These are phyloP conservation scores for Phaseolus coccineus DNA, from an alignment of 331 rosid species.

Conservation along the genomic window DNA sequence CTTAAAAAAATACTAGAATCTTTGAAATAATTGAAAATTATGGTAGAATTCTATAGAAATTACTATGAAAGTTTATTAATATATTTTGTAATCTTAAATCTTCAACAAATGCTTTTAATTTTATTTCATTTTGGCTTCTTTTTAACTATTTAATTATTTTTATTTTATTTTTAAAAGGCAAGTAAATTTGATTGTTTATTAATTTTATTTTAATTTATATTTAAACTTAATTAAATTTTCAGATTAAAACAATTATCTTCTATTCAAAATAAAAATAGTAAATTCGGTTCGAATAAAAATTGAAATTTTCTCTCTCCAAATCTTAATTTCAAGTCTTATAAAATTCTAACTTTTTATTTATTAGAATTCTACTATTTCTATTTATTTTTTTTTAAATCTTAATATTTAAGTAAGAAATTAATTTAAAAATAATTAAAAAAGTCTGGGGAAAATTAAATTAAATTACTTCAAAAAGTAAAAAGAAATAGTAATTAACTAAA, in stretches of 20 bases:
- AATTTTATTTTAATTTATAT: background rate
- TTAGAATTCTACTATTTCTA: too few relatives aligned
- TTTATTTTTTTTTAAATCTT: too few relatives aligned
- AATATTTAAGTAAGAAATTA: background rate
- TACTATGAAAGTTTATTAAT: background rate
- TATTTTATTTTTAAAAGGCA: too few relatives aligned
- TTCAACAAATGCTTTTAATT: too few relatives aligned
- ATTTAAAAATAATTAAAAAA: background rate
- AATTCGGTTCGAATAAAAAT: background rate
- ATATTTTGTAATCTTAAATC: too few relatives aligned
- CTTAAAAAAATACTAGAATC: background rate
- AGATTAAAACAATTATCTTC: background rate
- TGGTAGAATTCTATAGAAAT: background rate
- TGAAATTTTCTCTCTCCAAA: background rate
- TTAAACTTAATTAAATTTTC: background rate
- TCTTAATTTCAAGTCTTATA: background rate
- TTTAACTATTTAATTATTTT: background rate
- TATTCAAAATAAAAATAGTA: background rate
- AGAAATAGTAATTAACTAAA: constrained; percentile 1
- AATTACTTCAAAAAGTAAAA: background rate
- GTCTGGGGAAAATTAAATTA: background rate
- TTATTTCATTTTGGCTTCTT: background rate
- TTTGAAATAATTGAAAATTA: background rate
- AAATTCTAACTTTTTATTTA: too few relatives aligned
- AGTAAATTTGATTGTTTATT: background rate